These are phyloP conservation scores for Elaeagnus macrophylla DNA, from an alignment of 306 rosid genomes.

Conservation along the genomic window DNA sequence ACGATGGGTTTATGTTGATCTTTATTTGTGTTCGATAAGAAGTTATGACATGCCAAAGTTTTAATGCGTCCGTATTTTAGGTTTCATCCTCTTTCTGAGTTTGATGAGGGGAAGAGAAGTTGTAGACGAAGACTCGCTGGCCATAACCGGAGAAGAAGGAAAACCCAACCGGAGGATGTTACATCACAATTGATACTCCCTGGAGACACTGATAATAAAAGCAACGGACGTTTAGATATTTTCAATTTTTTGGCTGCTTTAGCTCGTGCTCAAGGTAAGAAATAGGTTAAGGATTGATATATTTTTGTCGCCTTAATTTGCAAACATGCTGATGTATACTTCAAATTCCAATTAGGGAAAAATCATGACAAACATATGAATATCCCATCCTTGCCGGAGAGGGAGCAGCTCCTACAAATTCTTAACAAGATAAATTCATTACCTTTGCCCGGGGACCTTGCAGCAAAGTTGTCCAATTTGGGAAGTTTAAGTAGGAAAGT, in stretches of 20 bases:
- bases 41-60: not conserved
- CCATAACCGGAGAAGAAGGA: slow-evolving; percentile 76
- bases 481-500: slow-evolving; percentile 39
- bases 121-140: slow-evolving; percentile 91
- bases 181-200: slow-evolving; percentile 31
- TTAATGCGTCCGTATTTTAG: slow-evolving; percentile 22
- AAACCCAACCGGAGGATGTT: slow-evolving; percentile 71
- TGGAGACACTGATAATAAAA: slow-evolving; percentile 28
- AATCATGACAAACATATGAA: slow-evolving; percentile 44
- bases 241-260: slow-evolving; percentile 58
- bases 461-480: slow-evolving; percentile 59
- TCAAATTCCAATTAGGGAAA: slow-evolving; percentile 34
- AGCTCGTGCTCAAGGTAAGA: slow-evolving; percentile 62
- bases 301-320: not conserved
- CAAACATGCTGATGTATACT: not conserved
- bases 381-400: slow-evolving; percentile 44
- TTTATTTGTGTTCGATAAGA: too few relatives aligned
- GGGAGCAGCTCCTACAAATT: slow-evolving; percentile 70
- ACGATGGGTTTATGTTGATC: too few relatives aligned
- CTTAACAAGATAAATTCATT: slow-evolving; percentile 57
- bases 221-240: slow-evolving; percentile 45
- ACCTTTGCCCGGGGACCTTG: slow-evolving; percentile 65
- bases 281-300: not conserved
- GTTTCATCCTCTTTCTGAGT: slow-evolving; percentile 73
- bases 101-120: slow-evolving; percentile 86